These are phyloP conservation scores for Mrakia frigida DNA, from an alignment of 768 basidiomycete species.

Conservation along the genomic window DNA sequence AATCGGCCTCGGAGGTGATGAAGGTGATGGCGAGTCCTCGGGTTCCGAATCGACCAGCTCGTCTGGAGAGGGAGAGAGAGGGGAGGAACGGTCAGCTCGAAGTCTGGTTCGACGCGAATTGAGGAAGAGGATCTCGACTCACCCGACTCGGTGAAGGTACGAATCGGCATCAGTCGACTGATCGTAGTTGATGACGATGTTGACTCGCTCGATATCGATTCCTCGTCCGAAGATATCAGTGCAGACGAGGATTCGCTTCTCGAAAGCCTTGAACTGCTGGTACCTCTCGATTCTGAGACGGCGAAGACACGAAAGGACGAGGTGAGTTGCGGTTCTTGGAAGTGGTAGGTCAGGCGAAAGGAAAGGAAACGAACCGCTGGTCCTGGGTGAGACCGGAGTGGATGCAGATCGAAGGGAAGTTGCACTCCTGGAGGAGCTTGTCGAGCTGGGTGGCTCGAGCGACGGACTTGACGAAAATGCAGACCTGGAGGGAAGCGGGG, in stretches of 20 bases:
- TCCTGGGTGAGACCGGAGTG: constrained; percentile 92
- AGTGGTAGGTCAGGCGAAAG: not conserved
- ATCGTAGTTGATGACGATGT: constrained; percentile 99
- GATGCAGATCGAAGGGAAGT: constrained; percentile 96
- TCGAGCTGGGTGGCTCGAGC: constrained; percentile 94
- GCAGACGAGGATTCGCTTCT: constrained; percentile 97
- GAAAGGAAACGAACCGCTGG: constrained; percentile 66
- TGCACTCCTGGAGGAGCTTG: constrained; percentile 90
- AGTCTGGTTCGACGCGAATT: not conserved
- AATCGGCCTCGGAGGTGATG: constrained; percentile 84
- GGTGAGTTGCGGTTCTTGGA: not conserved
- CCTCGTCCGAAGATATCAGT: constrained; percentile 98
- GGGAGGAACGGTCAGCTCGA: not conserved
- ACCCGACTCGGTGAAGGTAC: constrained; percentile 97
- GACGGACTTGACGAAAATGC: constrained; percentile 98
- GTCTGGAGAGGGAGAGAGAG: constrained; percentile 50
- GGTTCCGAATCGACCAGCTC: constrained; percentile 98
- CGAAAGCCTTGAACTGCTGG: constrained; percentile 97
- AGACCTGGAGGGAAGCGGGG: constrained; percentile 60
- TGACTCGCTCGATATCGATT: constrained; percentile 92
- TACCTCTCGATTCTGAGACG: constrained; percentile 76
- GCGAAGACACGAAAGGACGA: constrained; percentile 17
- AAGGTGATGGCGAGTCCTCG: constrained; percentile 99
- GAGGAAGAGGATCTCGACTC: constrained; percentile 38
- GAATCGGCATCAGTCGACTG: constrained; percentile 95